Evolutionary conservation across 2,329 filamentous ascomycete species (phyloP), one percentile per base, ranked within the genome.

Genomic region (Chrysoporthe deuterocubensis): DNA sequence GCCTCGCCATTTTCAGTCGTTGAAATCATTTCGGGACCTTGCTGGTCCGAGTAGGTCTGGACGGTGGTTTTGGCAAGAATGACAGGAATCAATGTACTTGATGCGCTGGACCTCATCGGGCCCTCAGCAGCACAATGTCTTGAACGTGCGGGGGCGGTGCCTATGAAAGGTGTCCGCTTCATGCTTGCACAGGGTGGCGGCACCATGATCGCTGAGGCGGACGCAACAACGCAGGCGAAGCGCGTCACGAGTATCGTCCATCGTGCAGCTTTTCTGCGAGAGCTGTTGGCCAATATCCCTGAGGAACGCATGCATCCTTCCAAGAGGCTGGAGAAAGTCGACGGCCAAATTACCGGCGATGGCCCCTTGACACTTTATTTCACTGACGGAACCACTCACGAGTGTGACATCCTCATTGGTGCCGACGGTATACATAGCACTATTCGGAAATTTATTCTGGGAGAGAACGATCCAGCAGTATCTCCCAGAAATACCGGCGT

Each of bases 391-490:
- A 72, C 65, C 11, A 72, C 67, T 2, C 70, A 73, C 48, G 71
- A 73, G 9, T 75, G 77, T 21, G 78, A 81, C 65, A 70, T 80
- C n/a, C 74, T 81, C 18, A 71, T 81, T 52, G 78, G 78, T 1
- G 78, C 78, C 7, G 79, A 81, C 62, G 79, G 79, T 18, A 77
- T 81, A 6, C 77, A 78, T 43, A 80, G 79, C 40, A 74, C 72
- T 37, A 77, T 80, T 1, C 74, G 79, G 8, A 75, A 78, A 65
- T 64, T 79, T 11, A 74, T 80, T 32, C 71, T 77, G 2, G 74
- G 74, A 16, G 67, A 72, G 18, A 68, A 71, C 34, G 74, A 76
- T 32, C 67, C 71, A 2, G 72, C 72, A 2, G 72, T 69, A 0
- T 21, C 21, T 1, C 73, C 71, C 0, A 59, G 64, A 4, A 76